These are phyloP conservation scores for Fomitopsis schrenkii DNA, from an alignment of 1,284 basidiomycete species.

Conservation along the genomic window DNA sequence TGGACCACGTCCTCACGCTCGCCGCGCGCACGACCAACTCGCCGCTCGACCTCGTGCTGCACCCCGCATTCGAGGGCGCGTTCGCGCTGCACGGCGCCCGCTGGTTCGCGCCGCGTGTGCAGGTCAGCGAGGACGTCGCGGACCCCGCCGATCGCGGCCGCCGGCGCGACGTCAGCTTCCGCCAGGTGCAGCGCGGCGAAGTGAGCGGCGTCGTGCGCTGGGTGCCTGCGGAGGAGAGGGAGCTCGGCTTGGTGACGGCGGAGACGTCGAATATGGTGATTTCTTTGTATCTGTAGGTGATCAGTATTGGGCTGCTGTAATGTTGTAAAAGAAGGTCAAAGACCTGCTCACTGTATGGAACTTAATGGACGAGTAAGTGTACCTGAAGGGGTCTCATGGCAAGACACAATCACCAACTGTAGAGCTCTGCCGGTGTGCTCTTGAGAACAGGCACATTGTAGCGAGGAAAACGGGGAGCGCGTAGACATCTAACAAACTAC, in stretches of 20 bases:
- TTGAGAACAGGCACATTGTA: too few species aligned
- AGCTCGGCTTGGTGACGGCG: slow-evolving; percentile 10
- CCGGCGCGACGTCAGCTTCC: slow-evolving; percentile 21
- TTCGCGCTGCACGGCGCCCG: slow-evolving; percentile 29
- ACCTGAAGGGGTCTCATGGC: too few species aligned
- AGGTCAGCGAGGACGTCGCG: slow-evolving; percentile 20
- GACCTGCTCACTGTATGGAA: too few species aligned
- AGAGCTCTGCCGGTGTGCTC: too few species aligned
- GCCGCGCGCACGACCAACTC: slow-evolving; percentile 29
- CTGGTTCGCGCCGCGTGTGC: slow-evolving; percentile 17
- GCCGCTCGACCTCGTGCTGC: slow-evolving; percentile 27
- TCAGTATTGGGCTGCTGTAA: not conserved
- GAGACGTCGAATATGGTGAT: slow-evolving; percentile 13
- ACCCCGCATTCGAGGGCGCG: slow-evolving; percentile 39
- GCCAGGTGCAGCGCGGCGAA: not conserved
- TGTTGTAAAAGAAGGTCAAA: too few species aligned
- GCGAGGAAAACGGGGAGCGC: too few species aligned
- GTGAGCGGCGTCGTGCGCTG: slow-evolving; percentile 13
- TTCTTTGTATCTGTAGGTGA: not conserved
- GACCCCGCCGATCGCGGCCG: slow-evolving; percentile 39
- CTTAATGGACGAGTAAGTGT: too few species aligned
- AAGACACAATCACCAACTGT: too few species aligned
- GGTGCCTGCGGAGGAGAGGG: slow-evolving; percentile 5
- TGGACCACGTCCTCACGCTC: slow-evolving; percentile 32
- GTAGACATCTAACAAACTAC: too few species aligned